Evolutionary conservation across 2,329 filamentous ascomycete genomes (phyloP).

Genomic region (Penicillium sp.): DNA sequence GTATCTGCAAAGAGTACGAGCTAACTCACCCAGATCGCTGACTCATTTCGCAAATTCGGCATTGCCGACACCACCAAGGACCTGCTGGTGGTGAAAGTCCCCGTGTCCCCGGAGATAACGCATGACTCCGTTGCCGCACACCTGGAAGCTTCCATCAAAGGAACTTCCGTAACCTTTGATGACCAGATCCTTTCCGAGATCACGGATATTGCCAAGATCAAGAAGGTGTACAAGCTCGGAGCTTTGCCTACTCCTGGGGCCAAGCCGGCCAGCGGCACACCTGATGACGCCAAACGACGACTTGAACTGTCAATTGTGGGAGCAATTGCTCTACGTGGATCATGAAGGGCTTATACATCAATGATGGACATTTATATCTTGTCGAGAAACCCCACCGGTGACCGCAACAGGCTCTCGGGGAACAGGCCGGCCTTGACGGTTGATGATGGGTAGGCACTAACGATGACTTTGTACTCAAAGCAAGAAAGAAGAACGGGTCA

Average conservation of each 20-base stretch:
- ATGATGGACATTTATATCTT: not conserved
- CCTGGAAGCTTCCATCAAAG: conserved; percentile 62
- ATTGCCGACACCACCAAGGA: conserved; percentile 68
- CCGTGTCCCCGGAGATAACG: conserved; percentile 51
- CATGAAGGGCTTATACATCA: conserved; percentile 22
- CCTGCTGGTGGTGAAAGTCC: conserved; percentile 80
- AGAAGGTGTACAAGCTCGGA: conserved; percentile 85
- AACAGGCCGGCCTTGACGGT: not conserved
- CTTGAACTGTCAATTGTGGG: conserved; percentile 71
- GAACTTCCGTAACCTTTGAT: conserved; percentile 58
- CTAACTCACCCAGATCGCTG: conserved; percentile 67
- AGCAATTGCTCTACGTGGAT: conserved; percentile 74
- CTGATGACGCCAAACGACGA: conserved; percentile 26
- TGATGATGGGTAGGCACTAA: not conserved
- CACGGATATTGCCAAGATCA: conserved; percentile 68
- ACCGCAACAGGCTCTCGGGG: not conserved
- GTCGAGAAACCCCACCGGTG: not conserved
- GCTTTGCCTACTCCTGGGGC: conserved; percentile 48
- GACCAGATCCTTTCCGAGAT: conserved; percentile 62
- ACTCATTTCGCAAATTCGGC: conserved; percentile 87
- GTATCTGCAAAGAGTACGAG: not conserved
- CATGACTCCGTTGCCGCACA: conserved; percentile 58
- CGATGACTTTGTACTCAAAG: not conserved
- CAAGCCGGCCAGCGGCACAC: conserved; percentile 19
- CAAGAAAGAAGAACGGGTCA: not conserved